Evolutionary conservation across 2,329 filamentous ascomycete species (phyloP), one percentile per base, ranked within the genome.

Genomic region (Grosmannia huntii): DNA sequence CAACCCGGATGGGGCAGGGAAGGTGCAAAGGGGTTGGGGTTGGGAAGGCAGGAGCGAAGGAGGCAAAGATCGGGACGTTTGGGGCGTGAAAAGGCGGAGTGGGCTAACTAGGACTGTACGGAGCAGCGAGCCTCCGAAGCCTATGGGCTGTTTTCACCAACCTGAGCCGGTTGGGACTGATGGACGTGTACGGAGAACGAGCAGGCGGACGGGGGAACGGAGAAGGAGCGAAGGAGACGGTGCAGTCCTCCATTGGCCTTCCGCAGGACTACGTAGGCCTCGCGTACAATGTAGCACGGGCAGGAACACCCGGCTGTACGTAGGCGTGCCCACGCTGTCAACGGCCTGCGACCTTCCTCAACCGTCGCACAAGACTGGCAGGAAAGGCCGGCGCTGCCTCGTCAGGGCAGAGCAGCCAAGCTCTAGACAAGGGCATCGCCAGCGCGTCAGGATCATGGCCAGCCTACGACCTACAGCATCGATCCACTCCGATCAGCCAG

Each of bases 1-100:
- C 28, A 54, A 16, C 16, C 11, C 28, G 27, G 51, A 58, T 49
- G 57, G 57, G 57, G 57, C 51, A 58, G 38, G 49, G 27, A 49
- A 28, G 44, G 21, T 7, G 25, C 48, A n/a, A 57, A 50, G 48
- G 48, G 48, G 48, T 50, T 50, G 44, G 19, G 51, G 57, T 25
- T 57, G 49, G 55, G 55, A 41, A 38, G 55, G 55, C 31, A 54
- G 19, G 28, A 36, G 31, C 19, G 50, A 53, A 23, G 50, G 56
- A 57, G 25, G 36, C 25, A 56, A 23, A 46, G 31, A 19, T 28
- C 46, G 44, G 55, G 49, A 44, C 16, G 44, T 38, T 56, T 56
- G 41, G 55, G 55, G 31, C 9, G 49, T 31, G 56, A 50, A 16
- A 53, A 46, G 56, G 33, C 36, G 38, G 49, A 53, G 51, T 53